These are phyloP conservation scores for Zygosaccharomyces lentus DNA, from an alignment of 805 yeast species.

Conservation along the genomic window DNA sequence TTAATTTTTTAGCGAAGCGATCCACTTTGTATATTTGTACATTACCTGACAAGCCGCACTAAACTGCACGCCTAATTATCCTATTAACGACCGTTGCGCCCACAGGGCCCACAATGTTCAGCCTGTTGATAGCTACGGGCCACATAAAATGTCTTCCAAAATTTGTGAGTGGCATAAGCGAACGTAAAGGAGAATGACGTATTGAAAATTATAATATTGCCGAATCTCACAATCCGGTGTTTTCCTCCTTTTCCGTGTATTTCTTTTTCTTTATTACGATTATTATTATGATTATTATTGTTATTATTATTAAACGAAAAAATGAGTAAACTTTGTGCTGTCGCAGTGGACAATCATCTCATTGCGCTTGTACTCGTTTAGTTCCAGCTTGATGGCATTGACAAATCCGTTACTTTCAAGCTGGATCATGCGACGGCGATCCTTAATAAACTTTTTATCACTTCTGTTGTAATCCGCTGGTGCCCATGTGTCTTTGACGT, in stretches of 20 bases:
- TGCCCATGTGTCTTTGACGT: constrained; percentile 30
- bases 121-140: too few species aligned
- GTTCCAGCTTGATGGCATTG: constrained; percentile 51
- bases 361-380: constrained; percentile 57
- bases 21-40: too few species aligned
- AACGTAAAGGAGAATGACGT: too few species aligned
- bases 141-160: too few species aligned
- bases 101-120: too few species aligned
- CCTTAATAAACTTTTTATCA: constrained; percentile 21
- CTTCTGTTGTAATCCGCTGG: constrained; percentile 29
- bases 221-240: background rate
- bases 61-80: too few species aligned
- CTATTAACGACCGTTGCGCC: too few species aligned
- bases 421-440: constrained; percentile 21
- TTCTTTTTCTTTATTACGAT: background rate
- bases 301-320: constrained; percentile 36
- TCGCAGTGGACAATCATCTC: constrained; percentile 67
- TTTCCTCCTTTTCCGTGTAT: background rate
- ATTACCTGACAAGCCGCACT: too few species aligned
- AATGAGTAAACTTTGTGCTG: constrained; percentile 61
- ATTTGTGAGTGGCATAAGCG: too few species aligned
- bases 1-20: too few species aligned
- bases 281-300: background rate
- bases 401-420: constrained; percentile 19
- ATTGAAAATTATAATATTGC: background rate